Conservation (phyloP, 257 asterid species). For the Euphrasia confusa region DNA sequence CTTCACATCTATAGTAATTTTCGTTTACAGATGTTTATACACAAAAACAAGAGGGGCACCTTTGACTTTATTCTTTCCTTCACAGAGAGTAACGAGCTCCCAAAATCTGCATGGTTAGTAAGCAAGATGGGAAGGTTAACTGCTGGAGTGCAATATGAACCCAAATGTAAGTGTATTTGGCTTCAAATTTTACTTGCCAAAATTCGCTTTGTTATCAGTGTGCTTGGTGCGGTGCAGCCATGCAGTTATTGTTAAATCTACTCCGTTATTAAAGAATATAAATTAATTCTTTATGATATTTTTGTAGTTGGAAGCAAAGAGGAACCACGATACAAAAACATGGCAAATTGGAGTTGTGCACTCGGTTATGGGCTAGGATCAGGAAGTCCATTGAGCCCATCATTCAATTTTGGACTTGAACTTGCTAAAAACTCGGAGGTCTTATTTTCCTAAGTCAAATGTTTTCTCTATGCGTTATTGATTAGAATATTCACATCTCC, state of each 20-base stretch:
- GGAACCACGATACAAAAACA: constrained; percentile 52
- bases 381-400: constrained; percentile 89
- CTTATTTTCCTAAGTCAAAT: constrained; percentile 22
- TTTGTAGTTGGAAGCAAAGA: constrained; percentile 63
- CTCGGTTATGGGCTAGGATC: constrained; percentile 87
- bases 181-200: neutral
- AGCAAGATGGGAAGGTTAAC: constrained; percentile 89
- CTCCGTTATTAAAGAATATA: neutral
- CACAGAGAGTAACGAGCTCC: constrained; percentile 62
- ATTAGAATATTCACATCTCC: constrained; percentile 5
- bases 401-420: constrained; percentile 90
- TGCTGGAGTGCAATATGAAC: constrained; percentile 91
- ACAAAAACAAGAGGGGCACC: constrained; percentile 6
- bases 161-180: constrained; percentile 50
- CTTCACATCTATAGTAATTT: neutral
- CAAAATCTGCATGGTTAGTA: constrained; percentile 82
- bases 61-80: constrained; percentile 23
- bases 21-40: constrained; percentile 1
- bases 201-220: constrained; percentile 5
- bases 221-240: neutral
- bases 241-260: neutral
- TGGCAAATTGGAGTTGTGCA: constrained; percentile 90
- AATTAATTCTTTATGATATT: constrained; percentile 22
- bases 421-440: constrained; percentile 85
- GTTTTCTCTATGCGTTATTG: no score